Base-by-base conservation (phyloP, 192 early-diverging fungal species). In the Geranomyces variabilis region DNA sequence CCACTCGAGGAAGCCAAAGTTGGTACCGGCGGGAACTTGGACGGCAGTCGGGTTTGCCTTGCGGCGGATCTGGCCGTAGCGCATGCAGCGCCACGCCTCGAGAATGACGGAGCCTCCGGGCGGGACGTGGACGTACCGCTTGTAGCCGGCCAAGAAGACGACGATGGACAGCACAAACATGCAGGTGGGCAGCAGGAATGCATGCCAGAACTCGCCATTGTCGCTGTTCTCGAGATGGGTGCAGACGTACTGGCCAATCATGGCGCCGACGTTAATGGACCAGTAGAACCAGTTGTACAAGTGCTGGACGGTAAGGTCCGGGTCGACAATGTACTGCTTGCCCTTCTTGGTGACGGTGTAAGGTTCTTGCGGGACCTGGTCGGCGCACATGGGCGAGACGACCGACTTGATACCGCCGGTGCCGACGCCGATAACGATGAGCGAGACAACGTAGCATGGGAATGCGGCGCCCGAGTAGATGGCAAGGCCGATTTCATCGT, bases 271-370 rank as follows among this genome's bases (percentile, higher is more conserved):
- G 72, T 90, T 91, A 69, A 92, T 90, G 43, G 86, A 80, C 81
- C 83, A 86, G 79, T 94, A 94, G 78, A 94, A 94, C 88, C 86
- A 90, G 77, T 89, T 90, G 78, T 93, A 94, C 51, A 94, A 89
- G 19, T 70, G 68, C 58, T 70, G 68, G 1, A 61, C 58, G 57
- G 68, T 70, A 0, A 70, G 34, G 43, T 70, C 68, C 19, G 68
- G 68, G 58, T 70, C 68, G 43, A 70, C 68, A 41, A 70, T 61
- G 44, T 70, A 70, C 24, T 58, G 29, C 57, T 61, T 58, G 17
- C 68, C 68, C 19, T 61, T 61, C 36, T 70, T 70, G 10, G n/a
- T 44, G n/a, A 70, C 58, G 12, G 43, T 61, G 57, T 70, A 70
- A 34, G 56, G 5, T 30, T 70, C 68, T 13, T 31, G 22, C 10